Evolutionary conservation across 2,329 filamentous ascomycete genomes (phyloP), one percentile per base, ranked within the genome.

Genomic region (Aureobasidium sp.): DNA sequence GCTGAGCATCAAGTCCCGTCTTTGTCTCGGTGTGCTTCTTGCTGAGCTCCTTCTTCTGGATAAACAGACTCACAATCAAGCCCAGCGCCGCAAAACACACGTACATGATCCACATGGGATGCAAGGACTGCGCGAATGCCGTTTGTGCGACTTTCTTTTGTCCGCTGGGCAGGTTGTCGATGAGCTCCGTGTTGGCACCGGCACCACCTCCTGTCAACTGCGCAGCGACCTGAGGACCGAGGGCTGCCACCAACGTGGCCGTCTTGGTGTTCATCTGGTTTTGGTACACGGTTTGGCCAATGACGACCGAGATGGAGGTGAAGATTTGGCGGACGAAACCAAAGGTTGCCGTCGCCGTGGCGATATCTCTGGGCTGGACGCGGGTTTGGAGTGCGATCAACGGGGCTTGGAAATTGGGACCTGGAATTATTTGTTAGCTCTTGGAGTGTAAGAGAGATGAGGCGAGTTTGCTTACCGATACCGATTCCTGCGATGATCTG

Each of bases 241-340:
- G 78, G 4, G 80, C 73, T 34, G 74, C 68, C 25, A 75, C 72
- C 34, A 89, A 78, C 9, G 70, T 69, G 4, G 75, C 69, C 31
- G 80, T 77, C 67, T 84, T 82, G 51, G 77, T 78, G 65, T 84
- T 75, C 85, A 91, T 89, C 63, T 81, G 76, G 69, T 91, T 90
- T 74, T 90, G 85, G 75, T 91, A 90, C 37, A 91, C 80, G 44
- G 89, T 86, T 12, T 86, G 85, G 17, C 89, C 89, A 34, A 91
- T 77, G 1, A 90, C 87, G 57, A 90, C 80, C 0, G 84, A 85
- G 31, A 87, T 81, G 1, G 86, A 82, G 0, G 84, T 88, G 15
- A 84, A 84, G 5, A 91, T 75, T 66, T 87, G 87, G 22, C 87
- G 82, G 12, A 85, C 78, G 69, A 88, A 88, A 9, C 80, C 78